Base-by-base conservation (phyloP, 2,329 filamentous ascomycete genomes). In the Seiridium unicorne region DNA sequence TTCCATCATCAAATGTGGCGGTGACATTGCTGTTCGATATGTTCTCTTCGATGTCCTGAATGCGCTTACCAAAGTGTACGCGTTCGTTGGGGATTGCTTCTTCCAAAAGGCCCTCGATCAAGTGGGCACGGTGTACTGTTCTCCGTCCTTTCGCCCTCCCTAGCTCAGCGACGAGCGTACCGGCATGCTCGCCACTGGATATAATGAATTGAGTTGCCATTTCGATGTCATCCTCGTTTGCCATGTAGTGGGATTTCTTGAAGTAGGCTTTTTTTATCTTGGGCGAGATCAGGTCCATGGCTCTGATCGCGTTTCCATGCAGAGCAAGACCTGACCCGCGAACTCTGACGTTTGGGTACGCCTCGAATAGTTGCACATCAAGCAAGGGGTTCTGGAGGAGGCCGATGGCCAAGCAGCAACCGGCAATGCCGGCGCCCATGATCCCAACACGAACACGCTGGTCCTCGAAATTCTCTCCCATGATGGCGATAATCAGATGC, bases 171-270 rank as follows among this genome's bases (percentile, higher is more conserved):
- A 64, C 58, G 6, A 64, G 32, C 3, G 61, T 60, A 32, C 61
- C 61, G 10, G 58, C 55, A 13, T 63, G 10, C 3, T 34, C 18
- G 13, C 63, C 60, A n/a, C 51, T 58, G 6, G 59, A 60, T 7
- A 64, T 11, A 8, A 64, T 60, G 48, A 63, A 61, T 31, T 63
- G 55, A n/a, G 61, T 64, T 46, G 60, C 63, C 63, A 64, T 63
- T 42, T 63, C 63, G 34, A 62, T 59, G 11, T 63, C 46, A 40
- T 63, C 60, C 31, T 63, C 61, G 35, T 61, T 56, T 3, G 63
- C 59, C 63, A 64, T 64, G 58, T 60, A 62, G 36, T 64, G 63
- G 2, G 63, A 60, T 34, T 61, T 63, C 13, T 51, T 59, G 53
- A 64, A 64, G n/a, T 64, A 64, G 3, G 61, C 53, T 18, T 60